A percentile compares a stretch with the other conserved stretches of the same genome.
Evolutionary conservation across 2,329 filamentous ascomycete species (phyloP).

Genomic region (Phialophora verrucosa): DNA sequence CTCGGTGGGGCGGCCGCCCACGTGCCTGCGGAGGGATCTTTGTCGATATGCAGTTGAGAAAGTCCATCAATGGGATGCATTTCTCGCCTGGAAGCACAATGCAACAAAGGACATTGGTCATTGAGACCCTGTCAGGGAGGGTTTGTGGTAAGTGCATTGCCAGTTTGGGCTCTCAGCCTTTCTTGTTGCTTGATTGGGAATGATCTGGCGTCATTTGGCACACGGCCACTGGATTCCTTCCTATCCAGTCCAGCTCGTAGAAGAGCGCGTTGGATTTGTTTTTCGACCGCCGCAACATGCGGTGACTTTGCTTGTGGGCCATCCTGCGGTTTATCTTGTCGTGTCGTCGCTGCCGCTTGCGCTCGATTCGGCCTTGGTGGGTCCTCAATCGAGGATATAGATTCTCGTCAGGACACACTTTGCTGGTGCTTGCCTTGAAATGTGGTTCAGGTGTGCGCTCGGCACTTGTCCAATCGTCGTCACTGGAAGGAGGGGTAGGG

Average conservation of each 20-base stretch:
- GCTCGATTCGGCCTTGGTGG: constrained; percentile 12
- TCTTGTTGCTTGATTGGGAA: constrained; percentile 14
- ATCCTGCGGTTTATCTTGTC: constrained; percentile 13
- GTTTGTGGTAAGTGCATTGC: neutral
- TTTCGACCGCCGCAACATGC: constrained; percentile 21
- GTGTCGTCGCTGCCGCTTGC: constrained; percentile 14
- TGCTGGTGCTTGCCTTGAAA: constrained; percentile 8
- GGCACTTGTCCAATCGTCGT: constrained; percentile 22
- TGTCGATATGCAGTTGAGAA: constrained; percentile 15
- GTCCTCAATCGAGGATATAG: neutral
- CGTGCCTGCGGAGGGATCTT: neutral
- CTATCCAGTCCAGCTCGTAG: constrained; percentile 24
- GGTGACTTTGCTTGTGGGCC: constrained; percentile 17
- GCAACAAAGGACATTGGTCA: neutral
- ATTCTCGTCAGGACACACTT: constrained; percentile 10
- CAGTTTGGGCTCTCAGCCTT: constrained; percentile 17
- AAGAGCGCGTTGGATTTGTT: constrained; percentile 16
- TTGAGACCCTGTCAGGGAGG: neutral
- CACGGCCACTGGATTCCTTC: constrained; percentile 20
- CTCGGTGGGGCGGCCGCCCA: neutral
- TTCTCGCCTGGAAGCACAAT: constrained; percentile 15
- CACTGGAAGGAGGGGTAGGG: constrained; percentile 23
- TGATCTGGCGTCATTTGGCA: constrained; percentile 17
- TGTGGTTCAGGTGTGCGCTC: constrained; percentile 18
- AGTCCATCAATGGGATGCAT: constrained; percentile 13